Base-by-base conservation (phyloP, 148 eudicot species). In the Camellia sinensis region DNA sequence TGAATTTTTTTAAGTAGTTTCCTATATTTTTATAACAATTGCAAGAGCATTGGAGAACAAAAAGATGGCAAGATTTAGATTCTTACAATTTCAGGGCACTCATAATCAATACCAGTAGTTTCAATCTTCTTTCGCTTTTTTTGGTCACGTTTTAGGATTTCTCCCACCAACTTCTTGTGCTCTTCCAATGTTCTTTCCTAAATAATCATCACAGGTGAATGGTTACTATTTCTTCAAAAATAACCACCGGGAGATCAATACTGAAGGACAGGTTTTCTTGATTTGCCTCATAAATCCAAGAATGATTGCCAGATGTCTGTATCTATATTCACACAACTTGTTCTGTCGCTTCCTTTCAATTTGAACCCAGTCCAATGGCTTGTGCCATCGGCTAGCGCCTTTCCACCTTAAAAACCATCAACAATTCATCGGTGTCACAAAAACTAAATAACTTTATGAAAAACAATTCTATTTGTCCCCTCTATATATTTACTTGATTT, bases 61-160 rank as follows among this genome's bases (percentile, higher is more conserved):
- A 9, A 54, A 5, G 3, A 62, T 17, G 9, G 11, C 2, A 22
- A 46, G 19, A 15, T 41, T 48, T 3, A 82, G 65, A 18, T 80
- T 81, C 97, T 90, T 88, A 95, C 99, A 73, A 94, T 80, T 77
- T 85, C 85, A n/a, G 97, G 97, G 83, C 97, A 92, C 83, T 93
- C 92, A 44, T 93, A 95, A 18, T 95, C 97, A 66, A 93, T 90
- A 77, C 99, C 99, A 84, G 97, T 93, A 71, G 90, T 97, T 81
- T 87, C 91, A 44, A 93, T 89, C 86, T 83, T 90, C 90, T 89
- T 91, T 61, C 84, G 86, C 74, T 97, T 88, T 76, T 86, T 92
- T 80, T 81, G 80, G 85, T 93, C 97, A 57, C 89, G 82, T 88
- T 89, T 92, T 82, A 93, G 53, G 76, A 93, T 84, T 83, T 89